These are phyloP conservation scores for Neurospora sublineolata DNA, from an alignment of 495 filamentous ascomycete genomes.

Conservation along the genomic window DNA sequence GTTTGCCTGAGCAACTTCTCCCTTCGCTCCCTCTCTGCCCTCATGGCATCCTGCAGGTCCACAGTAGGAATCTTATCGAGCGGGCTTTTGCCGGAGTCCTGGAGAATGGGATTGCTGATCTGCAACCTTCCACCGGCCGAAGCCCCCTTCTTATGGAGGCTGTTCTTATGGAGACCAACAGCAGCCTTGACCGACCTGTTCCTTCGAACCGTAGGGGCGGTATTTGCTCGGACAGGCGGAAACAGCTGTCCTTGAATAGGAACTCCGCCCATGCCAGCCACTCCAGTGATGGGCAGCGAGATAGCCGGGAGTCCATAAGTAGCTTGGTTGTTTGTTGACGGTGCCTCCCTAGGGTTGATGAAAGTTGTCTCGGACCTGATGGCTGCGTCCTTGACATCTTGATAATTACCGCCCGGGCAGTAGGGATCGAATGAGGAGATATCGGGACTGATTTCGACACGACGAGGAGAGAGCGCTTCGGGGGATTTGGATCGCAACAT, in stretches of 20 bases:
- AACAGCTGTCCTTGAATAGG: slow-evolving; percentile 12
- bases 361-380: slow-evolving; percentile 28
- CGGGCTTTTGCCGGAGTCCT: slow-evolving; percentile 27
- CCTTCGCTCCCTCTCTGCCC: slow-evolving; percentile 36
- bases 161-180: slow-evolving; percentile 20
- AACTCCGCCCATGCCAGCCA: slow-evolving; percentile 8
- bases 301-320: slow-evolving; percentile 10
- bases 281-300: slow-evolving; percentile 12
- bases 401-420: slow-evolving; percentile 33
- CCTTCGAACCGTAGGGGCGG: neutral
- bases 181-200: slow-evolving; percentile 2
- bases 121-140: slow-evolving; percentile 22
- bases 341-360: slow-evolving; percentile 19
- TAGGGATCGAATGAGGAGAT: slow-evolving; percentile 33
- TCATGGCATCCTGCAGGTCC: slow-evolving; percentile 35
- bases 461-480: slow-evolving; percentile 21
- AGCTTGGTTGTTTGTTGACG: slow-evolving; percentile 15
- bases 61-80: slow-evolving; percentile 36
- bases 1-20: neutral
- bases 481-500: slow-evolving; percentile 10
- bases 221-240: slow-evolving; percentile 8
- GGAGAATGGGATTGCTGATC: slow-evolving; percentile 40
- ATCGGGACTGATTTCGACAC: slow-evolving; percentile 25
- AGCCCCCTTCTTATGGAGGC: slow-evolving; percentile 20
- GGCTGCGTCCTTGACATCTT: slow-evolving; percentile 33